A percentile compares a stretch with the other conserved stretches of the same genome.
Conservation (phyloP, 352 stramenopile species). For the Thraustochytrium sp. region DNA sequence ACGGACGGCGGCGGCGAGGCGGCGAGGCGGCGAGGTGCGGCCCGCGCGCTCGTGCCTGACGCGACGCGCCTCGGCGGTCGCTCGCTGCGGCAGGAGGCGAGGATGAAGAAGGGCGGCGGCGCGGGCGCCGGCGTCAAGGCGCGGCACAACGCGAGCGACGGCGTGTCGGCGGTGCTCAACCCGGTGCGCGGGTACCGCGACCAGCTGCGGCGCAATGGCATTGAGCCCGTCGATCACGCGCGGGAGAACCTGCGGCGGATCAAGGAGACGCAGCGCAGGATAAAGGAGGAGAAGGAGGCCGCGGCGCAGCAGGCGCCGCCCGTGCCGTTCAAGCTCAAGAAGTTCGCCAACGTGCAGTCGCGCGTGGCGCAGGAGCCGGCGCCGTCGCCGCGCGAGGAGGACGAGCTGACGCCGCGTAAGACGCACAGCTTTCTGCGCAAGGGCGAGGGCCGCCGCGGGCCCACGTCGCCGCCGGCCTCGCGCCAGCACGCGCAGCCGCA, state of each 20-base stretch:
- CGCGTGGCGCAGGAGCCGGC: not conserved
- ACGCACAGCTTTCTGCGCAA: not conserved
- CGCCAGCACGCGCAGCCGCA: not conserved
- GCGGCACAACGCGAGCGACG: not conserved
- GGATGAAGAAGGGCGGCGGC: not conserved
- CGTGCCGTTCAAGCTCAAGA: conserved; percentile 40
- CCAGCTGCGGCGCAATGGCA: not conserved
- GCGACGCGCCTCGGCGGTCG: no score
- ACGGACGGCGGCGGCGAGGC: no score
- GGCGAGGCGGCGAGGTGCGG: no score
- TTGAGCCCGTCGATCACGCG: conserved; percentile 27
- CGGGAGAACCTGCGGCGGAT: conserved; percentile 15
- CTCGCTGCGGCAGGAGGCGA: no score
- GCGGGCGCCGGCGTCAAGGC: not conserved
- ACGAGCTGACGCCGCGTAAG: conserved; percentile 18
- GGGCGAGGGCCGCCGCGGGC: not conserved
- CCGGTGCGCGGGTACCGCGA: conserved; percentile 21
- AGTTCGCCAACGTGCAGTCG: conserved; percentile 37
- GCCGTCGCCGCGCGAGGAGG: conserved; percentile 19
- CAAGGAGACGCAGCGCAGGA: not conserved
- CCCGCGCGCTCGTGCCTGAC: no score
- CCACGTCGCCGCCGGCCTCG: not conserved
- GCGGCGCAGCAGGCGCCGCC: not conserved
- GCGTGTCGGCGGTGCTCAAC: conserved; percentile 27
- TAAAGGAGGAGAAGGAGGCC: not conserved